These are phyloP conservation scores for Talaromyces amestolkiae DNA, from an alignment of 2,329 filamentous ascomycete genomes.

Conservation along the genomic window DNA sequence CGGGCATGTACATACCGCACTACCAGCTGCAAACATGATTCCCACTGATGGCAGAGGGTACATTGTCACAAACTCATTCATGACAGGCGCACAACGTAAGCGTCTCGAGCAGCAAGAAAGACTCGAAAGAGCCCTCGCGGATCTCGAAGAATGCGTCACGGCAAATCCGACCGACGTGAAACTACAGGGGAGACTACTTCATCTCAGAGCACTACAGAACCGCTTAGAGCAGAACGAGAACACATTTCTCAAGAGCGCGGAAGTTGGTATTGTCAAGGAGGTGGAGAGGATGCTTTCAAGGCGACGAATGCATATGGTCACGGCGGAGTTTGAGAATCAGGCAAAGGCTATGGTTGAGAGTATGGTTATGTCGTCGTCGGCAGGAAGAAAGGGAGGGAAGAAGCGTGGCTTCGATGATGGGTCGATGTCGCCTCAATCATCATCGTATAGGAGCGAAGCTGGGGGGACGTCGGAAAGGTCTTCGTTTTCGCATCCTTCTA, in stretches of 20 bases:
- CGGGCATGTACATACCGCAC: not conserved
- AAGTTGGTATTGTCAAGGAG: not conserved
- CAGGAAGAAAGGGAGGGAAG: not conserved
- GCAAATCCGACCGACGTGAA: not conserved
- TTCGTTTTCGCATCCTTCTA: constrained; percentile 7
- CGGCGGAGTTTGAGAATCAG: not conserved
- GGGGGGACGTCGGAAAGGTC: not conserved
- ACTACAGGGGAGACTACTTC: not conserved
- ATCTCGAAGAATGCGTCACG: not conserved
- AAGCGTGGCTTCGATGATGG: not conserved
- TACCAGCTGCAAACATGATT: not conserved
- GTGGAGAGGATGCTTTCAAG: not conserved
- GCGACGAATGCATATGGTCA: not conserved
- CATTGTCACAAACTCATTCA: not conserved
- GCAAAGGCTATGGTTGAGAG: not conserved
- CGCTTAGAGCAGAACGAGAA: not conserved
- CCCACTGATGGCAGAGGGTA: not conserved
- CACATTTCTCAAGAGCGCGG: not conserved
- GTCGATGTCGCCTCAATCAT: not conserved
- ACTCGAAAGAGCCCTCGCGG: not conserved
- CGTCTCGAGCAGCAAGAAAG: constrained; percentile 1
- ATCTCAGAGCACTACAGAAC: not conserved
- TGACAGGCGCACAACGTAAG: constrained; percentile 8
- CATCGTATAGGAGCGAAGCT: not conserved
- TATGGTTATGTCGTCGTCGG: not conserved